Base-by-base conservation (phyloP, 2,329 filamentous ascomycete species). In the Alternaria triticina region DNA sequence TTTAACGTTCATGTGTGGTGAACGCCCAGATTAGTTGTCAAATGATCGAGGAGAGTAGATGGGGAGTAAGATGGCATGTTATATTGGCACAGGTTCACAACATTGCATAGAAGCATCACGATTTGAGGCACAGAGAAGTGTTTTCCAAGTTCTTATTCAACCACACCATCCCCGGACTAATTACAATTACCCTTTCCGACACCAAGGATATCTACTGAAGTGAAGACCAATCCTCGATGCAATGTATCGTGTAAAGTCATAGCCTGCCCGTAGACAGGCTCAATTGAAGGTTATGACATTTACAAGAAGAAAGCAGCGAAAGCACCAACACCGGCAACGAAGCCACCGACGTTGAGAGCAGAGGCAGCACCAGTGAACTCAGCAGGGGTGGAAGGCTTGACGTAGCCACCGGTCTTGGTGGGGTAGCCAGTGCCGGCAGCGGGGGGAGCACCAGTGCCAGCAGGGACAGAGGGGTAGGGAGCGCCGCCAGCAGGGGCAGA, bases 221-320 rank as follows among this genome's bases (percentile, higher is more conserved):
- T 63, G 68, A 70, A 65, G 55, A 46, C 51, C 46, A 54, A 65
- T 63, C 59, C 71, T 59, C 49, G 61, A 64, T 70, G 66, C 70
- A 69, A 71, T 68, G 69, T 69, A 65, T 78, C 77, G 65, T 80
- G 77, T 74, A 79, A 79, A 75, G 77, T 78, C 77, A 79, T 79
- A 80, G 77, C 77, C 69, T 74, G 69, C 71, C 70, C 59, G 60
- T 44, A 28, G 64, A 67, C 65, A 73, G 65, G 74, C 73, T 76
- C 45, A 72, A 63, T 76, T 76, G 70, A 70, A 70, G 69, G 59
- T 22, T 57, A 76, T 78, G 77, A 78, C 76, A 64, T 79, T 79
- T 80, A 81, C 76, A 81, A 77, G 77, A 81, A 80, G 71, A 81
- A 70, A 77, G 79, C 79, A 65, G 79, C 79, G 71, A 81, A 72